Evolutionary conservation across 1,139 yeast species (phyloP), one percentile per base, ranked within the genome.

Genomic region (Saccharomyces hybrid): DNA sequence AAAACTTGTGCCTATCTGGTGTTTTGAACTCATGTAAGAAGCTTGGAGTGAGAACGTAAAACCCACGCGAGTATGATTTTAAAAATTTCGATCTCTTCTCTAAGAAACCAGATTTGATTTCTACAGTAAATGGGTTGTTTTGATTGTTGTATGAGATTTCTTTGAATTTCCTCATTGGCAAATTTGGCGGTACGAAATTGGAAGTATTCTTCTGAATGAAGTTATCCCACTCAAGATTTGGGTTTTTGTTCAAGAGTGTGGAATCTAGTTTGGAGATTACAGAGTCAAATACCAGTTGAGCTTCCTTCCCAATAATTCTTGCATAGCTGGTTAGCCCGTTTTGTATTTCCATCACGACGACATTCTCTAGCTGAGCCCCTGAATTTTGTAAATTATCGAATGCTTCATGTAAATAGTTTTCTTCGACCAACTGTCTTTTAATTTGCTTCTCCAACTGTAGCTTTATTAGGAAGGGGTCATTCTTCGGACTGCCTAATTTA

Each of bases 81-180:
- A 93, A 77, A 69, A 83, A 90, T 74, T 91, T 93, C 1, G 97
- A 88, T 63, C 96, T 81, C 69, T 97, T 80, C 70, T 93, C 99
- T 61, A 93, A 76, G 61, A 77, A 80, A 0, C 98, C 97, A 41
- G 89, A 82, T 55, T 90, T 80, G 47, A 93, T 78, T 54, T 88
- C 86, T 52, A 76, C 73, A 32, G 91, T 82, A 60, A 90, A 75
- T 13, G 90, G 81, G 52, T 91, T 86, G 63, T 80, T 78, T 68
- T 83, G 87, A 65, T 85, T 79, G 23, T 83, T 82, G 65, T 89
- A 89, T 4, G 69, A 66, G 51, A 89, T 78, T 57, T 84, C 88
- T 52, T 78, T 75, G 52, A 81, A 69, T 58, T 81, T 83, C 64
- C 97, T 78, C 64, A 85, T 78, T 52, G 90, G 88, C 55, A 86